phyloP scores from a whole-genome alignment of 768 basidiomycete species.

The Tylopilus felleus region DNA sequence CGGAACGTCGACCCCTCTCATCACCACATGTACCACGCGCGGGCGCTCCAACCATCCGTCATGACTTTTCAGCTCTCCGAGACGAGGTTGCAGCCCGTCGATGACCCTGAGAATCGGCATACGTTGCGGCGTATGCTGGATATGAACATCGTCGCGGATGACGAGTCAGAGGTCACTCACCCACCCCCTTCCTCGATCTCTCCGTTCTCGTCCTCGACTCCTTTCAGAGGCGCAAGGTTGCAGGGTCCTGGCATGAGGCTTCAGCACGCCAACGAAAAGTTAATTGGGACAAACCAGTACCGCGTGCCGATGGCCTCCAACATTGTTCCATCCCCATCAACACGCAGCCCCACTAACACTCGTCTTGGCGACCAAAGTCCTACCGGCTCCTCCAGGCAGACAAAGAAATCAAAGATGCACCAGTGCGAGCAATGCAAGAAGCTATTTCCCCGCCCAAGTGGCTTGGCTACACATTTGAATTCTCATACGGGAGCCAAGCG shows the following conservation, averaged over 20 bases:
- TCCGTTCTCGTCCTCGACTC: neutral
- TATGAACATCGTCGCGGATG: slow-evolving; percentile 16
- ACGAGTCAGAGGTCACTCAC: slow-evolving; percentile 11
- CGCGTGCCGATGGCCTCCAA: slow-evolving; percentile 7
- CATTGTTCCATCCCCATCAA: slow-evolving; percentile 6
- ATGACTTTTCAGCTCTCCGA: slow-evolving; percentile 33
- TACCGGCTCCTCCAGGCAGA: slow-evolving; percentile 7
- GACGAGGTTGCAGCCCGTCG: slow-evolving; percentile 19
- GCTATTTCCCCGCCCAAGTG: slow-evolving; percentile 49
- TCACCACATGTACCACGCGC: slow-evolving; percentile 7
- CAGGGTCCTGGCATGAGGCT: slow-evolving; percentile 28
- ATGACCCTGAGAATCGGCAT: slow-evolving; percentile 28
- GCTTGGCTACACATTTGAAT: slow-evolving; percentile 52
- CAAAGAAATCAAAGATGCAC: slow-evolving; percentile 49
- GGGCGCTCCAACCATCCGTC: slow-evolving; percentile 23
- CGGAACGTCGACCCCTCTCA: slow-evolving; percentile 5
- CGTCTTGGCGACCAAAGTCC: slow-evolving; percentile 10
- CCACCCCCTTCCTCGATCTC: slow-evolving; percentile 3
- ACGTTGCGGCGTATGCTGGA: slow-evolving; percentile 16
- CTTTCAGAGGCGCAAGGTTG: slow-evolving; percentile 1
- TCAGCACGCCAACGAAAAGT: slow-evolving; percentile 14
- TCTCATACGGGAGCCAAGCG: slow-evolving; percentile 50
- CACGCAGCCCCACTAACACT: slow-evolving; percentile 4
- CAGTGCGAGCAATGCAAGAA: slow-evolving; percentile 43
- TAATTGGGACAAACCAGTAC: slow-evolving; percentile 9